Percentiles rank a stretch among this genome's conserved stretches.
Evolutionary conservation across 139 green algal genomes (phyloP).

Genomic region (Pycnococcus provasolii): DNA sequence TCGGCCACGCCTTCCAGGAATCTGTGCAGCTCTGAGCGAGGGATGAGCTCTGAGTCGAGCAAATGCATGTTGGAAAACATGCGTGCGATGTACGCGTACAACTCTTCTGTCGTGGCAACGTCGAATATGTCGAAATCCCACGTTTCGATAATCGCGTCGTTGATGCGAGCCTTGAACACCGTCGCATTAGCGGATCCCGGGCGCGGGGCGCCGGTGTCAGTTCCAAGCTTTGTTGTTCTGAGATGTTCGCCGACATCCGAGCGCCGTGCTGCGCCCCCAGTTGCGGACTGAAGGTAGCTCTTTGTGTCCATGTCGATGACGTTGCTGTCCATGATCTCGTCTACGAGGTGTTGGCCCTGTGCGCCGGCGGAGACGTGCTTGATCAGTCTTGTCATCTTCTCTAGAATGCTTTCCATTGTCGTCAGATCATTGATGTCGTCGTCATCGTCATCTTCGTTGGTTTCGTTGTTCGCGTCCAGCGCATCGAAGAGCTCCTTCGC

Average conservation of each 20-base stretch:
- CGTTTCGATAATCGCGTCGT: slow-evolving; percentile 23
- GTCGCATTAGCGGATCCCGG: neutral
- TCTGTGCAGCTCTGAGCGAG: slow-evolving; percentile 29
- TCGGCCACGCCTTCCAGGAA: slow-evolving; percentile 33
- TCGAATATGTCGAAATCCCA: slow-evolving; percentile 42
- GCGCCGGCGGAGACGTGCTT: slow-evolving; percentile 32
- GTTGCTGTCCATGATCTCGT: slow-evolving; percentile 31
- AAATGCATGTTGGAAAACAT: slow-evolving; percentile 44
- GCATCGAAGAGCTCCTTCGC: slow-evolving; percentile 5
- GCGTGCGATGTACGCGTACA: slow-evolving; percentile 26
- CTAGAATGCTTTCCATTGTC: slow-evolving; percentile 34
- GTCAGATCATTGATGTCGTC: slow-evolving; percentile 24
- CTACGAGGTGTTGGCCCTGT: slow-evolving; percentile 24
- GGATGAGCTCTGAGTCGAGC: slow-evolving; percentile 19
- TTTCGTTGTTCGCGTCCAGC: slow-evolving; percentile 1
- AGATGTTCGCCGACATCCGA: slow-evolving; percentile 21
- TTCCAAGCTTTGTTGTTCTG: slow-evolving; percentile 10
- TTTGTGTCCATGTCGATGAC: neutral
- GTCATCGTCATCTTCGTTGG: slow-evolving; percentile 2
- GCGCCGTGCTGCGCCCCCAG: neutral
- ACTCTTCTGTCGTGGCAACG: slow-evolving; percentile 20
- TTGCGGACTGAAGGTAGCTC: neutral
- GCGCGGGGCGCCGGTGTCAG: neutral
- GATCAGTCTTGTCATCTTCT: slow-evolving; percentile 47
- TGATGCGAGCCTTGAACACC: slow-evolving; percentile 18